phyloP scores from a whole-genome alignment of 768 basidiomycete genomes.

The Termitomyces sp. region DNA sequence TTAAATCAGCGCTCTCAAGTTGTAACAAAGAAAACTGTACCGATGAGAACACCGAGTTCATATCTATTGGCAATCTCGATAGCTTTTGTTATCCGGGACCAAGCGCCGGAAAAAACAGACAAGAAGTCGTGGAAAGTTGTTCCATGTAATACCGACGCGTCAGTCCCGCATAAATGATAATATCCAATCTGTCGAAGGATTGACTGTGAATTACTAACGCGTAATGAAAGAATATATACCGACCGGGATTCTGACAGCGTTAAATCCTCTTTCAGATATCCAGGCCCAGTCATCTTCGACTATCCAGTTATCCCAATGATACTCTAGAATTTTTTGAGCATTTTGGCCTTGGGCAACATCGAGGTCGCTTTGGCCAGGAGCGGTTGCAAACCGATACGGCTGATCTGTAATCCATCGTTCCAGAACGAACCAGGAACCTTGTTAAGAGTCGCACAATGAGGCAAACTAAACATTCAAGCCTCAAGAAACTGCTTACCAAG shows the following conservation, averaged over 20 bases:
- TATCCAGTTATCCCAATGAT: constrained; percentile 78
- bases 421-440: constrained; percentile 78
- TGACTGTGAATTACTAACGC: not conserved
- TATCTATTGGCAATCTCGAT: constrained; percentile 54
- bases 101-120: constrained; percentile 60
- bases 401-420: constrained; percentile 71
- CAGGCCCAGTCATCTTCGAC: constrained; percentile 63
- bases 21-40: constrained; percentile 31
- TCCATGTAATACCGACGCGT: constrained; percentile 53
- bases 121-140: constrained; percentile 64
- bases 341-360: constrained; percentile 65
- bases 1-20: not conserved
- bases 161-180: constrained; percentile 64
- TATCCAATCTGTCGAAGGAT: constrained; percentile 56
- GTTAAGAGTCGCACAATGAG: not conserved
- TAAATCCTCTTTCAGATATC: constrained; percentile 56
- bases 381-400: constrained; percentile 53
- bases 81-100: constrained; percentile 59
- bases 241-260: constrained; percentile 58
- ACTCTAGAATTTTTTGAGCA: constrained; percentile 46
- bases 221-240: constrained; percentile 31
- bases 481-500: constrained; percentile 45
- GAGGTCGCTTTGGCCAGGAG: constrained; percentile 64
- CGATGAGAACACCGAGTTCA: constrained; percentile 74
- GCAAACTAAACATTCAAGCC: not conserved